Evolutionary conservation across 768 basidiomycete species (phyloP).

Genomic region (Clitopilus hobsonii): DNA sequence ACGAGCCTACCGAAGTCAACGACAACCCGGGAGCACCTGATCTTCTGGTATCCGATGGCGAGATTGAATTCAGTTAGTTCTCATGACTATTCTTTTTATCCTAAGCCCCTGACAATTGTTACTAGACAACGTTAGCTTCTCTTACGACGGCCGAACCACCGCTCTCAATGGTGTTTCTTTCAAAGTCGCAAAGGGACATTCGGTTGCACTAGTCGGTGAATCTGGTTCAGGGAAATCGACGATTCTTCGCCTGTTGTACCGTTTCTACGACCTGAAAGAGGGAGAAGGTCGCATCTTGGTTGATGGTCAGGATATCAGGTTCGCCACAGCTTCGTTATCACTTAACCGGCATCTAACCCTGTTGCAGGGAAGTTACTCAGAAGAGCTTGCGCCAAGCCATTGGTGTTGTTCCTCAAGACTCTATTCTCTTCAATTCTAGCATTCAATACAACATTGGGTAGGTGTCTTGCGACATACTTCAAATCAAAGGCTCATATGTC

Average conservation of each 20-base stretch:
- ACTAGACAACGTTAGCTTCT: constrained; percentile 80
- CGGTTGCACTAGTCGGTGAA: constrained; percentile 87
- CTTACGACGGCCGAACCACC: constrained; percentile 69
- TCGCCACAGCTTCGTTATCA: not conserved
- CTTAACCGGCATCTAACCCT: not conserved
- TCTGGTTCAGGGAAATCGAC: constrained; percentile 82
- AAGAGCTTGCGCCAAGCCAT: constrained; percentile 73
- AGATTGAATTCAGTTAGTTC: constrained; percentile 80
- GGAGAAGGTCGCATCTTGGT: constrained; percentile 79
- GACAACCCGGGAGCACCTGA: constrained; percentile 75
- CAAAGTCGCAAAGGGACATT: constrained; percentile 80
- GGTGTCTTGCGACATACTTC: constrained; percentile 14
- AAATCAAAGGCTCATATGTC: not conserved
- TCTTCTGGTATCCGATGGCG: constrained; percentile 65
- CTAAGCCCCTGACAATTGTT: constrained; percentile 4
- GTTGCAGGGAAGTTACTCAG: constrained; percentile 71
- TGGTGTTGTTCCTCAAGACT: constrained; percentile 89
- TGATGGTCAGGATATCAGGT: constrained; percentile 80
- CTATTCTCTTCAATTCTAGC: constrained; percentile 66
- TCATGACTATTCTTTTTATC: not conserved
- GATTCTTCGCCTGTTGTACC: constrained; percentile 80
- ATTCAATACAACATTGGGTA: constrained; percentile 74
- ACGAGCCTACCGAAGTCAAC: constrained; percentile 79
- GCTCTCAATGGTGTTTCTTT: constrained; percentile 81
- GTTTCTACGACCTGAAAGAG: constrained; percentile 85